phyloP scores from a whole-genome alignment of 345 rosid species.

The Hibiscus tridactylites region DNA sequence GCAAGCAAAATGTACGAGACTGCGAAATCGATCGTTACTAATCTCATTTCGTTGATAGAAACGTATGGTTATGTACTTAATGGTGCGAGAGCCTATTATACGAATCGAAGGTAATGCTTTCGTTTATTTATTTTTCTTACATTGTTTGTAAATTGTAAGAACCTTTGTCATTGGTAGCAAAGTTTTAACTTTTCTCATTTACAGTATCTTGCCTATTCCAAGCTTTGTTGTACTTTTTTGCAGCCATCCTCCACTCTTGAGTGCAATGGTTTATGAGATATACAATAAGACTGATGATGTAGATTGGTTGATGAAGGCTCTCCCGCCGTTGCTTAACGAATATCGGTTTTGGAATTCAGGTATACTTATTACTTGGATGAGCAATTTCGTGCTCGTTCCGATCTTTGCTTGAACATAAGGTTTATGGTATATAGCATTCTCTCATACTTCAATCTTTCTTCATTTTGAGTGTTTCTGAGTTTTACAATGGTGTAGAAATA shows the following conservation, averaged over 20 bases:
- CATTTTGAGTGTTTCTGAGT: neutral
- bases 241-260: constrained; percentile 89
- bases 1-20: constrained; percentile 77
- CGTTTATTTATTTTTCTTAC: neutral
- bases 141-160: neutral
- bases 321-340: constrained; percentile 71
- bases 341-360: constrained; percentile 78
- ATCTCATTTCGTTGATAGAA: constrained; percentile 59
- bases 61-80: constrained; percentile 67
- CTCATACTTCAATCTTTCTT: constrained; percentile 2
- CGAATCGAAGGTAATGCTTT: constrained; percentile 63
- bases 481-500: constrained; percentile 31
- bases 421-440: neutral
- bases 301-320: constrained; percentile 41
- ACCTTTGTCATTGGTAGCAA: too few species aligned
- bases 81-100: constrained; percentile 78
- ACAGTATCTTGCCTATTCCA: too few species aligned
- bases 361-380: constrained; percentile 4
- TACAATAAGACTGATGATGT: constrained; percentile 55
- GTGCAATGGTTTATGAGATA: constrained; percentile 72
- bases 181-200: too few species aligned
- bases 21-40: constrained; percentile 62
- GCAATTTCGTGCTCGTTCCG: neutral
- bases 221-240: neutral
- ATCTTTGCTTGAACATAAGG: neutral